phyloP scores from a whole-genome alignment of 495 filamentous ascomycete genomes.

The Cudoniella acicularis region DNA sequence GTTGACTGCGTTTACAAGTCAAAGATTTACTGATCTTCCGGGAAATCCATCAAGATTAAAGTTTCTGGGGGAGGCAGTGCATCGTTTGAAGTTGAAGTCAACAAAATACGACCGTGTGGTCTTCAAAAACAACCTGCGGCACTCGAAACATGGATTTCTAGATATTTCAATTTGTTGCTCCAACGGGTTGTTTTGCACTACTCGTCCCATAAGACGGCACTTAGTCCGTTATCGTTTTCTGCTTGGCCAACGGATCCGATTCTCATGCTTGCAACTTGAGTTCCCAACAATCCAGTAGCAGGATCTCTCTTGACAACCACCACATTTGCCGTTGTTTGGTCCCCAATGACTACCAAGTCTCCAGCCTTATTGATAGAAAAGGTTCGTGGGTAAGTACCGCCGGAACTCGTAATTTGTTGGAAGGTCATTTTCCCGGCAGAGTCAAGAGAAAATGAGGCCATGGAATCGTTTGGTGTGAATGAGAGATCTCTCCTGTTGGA shows the following conservation, averaged over 20 bases:
- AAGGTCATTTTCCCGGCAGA: conserved; percentile 45
- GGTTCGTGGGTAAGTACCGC: conserved; percentile 58
- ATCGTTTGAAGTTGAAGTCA: no score
- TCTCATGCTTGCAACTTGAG: conserved; percentile 17
- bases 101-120: no score
- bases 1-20: background rate
- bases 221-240: conserved; percentile 18
- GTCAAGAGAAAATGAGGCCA: conserved; percentile 36
- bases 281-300: conserved; percentile 46
- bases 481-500: conserved; percentile 37
- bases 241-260: conserved; percentile 7
- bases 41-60: background rate
- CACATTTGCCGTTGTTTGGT: conserved; percentile 56
- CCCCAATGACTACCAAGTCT: conserved; percentile 55
- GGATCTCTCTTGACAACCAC: conserved; percentile 56
- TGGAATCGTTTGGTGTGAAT: conserved; percentile 35
- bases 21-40: background rate
- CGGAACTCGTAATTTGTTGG: conserved; percentile 47
- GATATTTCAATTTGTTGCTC: no score
- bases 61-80: background rate
- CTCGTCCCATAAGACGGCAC: conserved; percentile 20
- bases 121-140: background rate
- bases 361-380: conserved; percentile 62
- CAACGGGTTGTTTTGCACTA: no score
- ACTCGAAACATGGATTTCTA: no score